phyloP scores from a whole-genome alignment of 331 rosid genomes.

The Malus hybrid region DNA sequence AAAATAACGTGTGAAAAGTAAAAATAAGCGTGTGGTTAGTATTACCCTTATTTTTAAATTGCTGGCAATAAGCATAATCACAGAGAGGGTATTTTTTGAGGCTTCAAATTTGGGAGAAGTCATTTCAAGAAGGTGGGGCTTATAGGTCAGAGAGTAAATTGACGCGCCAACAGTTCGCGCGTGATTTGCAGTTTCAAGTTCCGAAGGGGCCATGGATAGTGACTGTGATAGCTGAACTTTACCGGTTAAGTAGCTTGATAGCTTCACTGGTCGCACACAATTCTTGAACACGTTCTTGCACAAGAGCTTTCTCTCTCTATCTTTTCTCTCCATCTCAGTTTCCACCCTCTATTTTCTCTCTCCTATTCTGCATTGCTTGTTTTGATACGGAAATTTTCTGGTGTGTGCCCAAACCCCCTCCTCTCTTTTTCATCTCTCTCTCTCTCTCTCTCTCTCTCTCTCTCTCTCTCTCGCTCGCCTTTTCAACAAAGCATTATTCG shows the following conservation, averaged over 20 bases:
- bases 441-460: conserved; percentile 10
- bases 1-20: too few relatives aligned
- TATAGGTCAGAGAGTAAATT: neutral
- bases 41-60: too few relatives aligned
- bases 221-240: neutral
- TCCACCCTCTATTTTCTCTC: conserved; percentile 31
- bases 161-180: neutral
- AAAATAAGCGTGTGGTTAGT: too few relatives aligned
- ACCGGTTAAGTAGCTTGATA: neutral
- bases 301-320: conserved; percentile 6
- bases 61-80: neutral
- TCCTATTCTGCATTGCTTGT: conserved; percentile 62
- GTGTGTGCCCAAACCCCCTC: conserved; percentile 12
- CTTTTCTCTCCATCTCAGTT: neutral
- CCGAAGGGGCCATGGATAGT: neutral
- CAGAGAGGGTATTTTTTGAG: neutral
- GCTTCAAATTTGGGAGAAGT: neutral
- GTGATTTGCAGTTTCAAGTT: neutral
- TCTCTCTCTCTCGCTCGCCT: conserved; percentile 8
- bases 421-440: neutral
- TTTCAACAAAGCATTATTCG: conserved; percentile 31
- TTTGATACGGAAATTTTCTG: conserved; percentile 48
- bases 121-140: neutral
- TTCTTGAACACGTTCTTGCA: conserved; percentile 4
- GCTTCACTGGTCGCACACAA: neutral